Evolutionary conservation across 306 rosid genomes (phyloP).

Genomic region (Fragaria ananassa): DNA sequence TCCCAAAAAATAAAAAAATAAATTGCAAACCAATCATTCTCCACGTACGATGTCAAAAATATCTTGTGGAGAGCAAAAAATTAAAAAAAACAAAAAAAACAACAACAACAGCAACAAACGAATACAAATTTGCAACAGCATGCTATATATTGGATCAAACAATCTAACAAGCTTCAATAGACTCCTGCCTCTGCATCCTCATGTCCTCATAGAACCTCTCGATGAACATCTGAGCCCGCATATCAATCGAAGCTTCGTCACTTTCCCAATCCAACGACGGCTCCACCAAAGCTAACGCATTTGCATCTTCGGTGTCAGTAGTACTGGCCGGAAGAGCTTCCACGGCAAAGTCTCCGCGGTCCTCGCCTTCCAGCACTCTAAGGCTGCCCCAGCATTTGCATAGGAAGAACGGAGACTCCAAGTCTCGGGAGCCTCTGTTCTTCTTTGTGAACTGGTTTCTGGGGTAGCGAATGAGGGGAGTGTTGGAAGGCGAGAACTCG

Average conservation of each 20-base stretch:
- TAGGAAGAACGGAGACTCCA: slow-evolving; percentile 42
- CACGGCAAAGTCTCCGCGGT: slow-evolving; percentile 15
- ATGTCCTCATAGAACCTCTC: slow-evolving; percentile 58
- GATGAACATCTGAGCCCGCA: slow-evolving; percentile 64
- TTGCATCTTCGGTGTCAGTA: not conserved
- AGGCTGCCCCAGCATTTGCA: slow-evolving; percentile 42
- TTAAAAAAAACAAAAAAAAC: too few relatives aligned
- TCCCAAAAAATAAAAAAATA: not conserved
- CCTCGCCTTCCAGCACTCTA: slow-evolving; percentile 20
- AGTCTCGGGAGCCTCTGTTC: slow-evolving; percentile 13
- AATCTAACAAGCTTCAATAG: slow-evolving; percentile 15
- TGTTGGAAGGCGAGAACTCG: slow-evolving; percentile 50
- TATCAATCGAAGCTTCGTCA: slow-evolving; percentile 59
- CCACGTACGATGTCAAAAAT: not conserved
- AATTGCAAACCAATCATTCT: not conserved
- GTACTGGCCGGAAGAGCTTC: slow-evolving; percentile 34
- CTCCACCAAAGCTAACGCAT: slow-evolving; percentile 25
- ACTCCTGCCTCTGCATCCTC: slow-evolving; percentile 51
- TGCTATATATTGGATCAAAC: not conserved
- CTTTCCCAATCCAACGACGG: slow-evolving; percentile 35
- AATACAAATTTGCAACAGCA: not conserved
- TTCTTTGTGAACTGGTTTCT: slow-evolving; percentile 18
- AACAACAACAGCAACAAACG: not conserved
- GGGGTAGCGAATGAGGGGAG: slow-evolving; percentile 41
- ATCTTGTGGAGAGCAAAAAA: not conserved